Evolutionary conservation across 2,329 filamentous ascomycete species (phyloP).

Genomic region (Leptographium lundbergii): DNA sequence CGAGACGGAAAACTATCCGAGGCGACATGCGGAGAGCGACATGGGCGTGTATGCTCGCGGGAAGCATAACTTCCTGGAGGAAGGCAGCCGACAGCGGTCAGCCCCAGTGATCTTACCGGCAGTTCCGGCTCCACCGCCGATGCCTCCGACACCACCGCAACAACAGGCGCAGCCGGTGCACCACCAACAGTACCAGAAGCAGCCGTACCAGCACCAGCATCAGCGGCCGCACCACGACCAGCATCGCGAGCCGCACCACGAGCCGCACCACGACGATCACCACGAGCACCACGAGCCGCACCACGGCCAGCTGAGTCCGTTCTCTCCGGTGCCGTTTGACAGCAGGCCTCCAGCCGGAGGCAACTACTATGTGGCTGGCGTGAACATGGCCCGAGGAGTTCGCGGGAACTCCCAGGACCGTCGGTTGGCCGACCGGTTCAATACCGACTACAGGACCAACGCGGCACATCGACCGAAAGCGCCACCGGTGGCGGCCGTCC

Average conservation of each 20-base stretch:
- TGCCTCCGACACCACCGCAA: slow-evolving; percentile 12
- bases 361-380: slow-evolving; percentile 29
- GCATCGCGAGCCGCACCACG: slow-evolving; percentile 15
- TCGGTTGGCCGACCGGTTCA: slow-evolving; percentile 25
- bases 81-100: slow-evolving; percentile 36
- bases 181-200: neutral
- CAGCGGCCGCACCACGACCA: neutral
- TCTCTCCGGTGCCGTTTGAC: slow-evolving; percentile 1
- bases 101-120: slow-evolving; percentile 24
- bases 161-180: slow-evolving; percentile 2
- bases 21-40: slow-evolving; percentile 19
- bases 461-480: slow-evolving; percentile 10
- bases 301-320: neutral
- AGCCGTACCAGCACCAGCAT: neutral
- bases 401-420: slow-evolving; percentile 31
- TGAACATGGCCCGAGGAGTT: slow-evolving; percentile 28
- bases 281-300: slow-evolving; percentile 1
- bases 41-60: slow-evolving; percentile 1
- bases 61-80: slow-evolving; percentile 46
- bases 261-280: neutral
- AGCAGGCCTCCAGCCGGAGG: slow-evolving; percentile 23
- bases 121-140: slow-evolving; percentile 16
- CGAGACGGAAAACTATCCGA: slow-evolving; percentile 23
- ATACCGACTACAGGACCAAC: slow-evolving; percentile 17
- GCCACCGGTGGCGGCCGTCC: slow-evolving; percentile 11